Evolutionary conservation across 2,329 filamentous ascomycete species (phyloP).

Genomic region (Pseudogymnoascus sp.): DNA sequence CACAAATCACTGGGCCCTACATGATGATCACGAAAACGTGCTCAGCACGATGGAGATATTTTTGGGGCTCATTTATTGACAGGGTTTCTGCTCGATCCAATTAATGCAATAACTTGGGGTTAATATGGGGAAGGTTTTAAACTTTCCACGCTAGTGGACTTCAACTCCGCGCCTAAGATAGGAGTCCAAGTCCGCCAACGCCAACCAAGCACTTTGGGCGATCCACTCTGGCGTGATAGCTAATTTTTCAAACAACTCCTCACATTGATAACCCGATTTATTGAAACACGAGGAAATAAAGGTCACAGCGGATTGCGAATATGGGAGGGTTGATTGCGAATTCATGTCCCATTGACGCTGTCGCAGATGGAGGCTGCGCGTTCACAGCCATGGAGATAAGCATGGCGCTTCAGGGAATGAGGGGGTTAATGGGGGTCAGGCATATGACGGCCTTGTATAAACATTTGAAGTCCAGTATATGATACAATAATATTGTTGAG

Average conservation of each 20-base stretch:
- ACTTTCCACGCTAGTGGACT: slow-evolving; percentile 3
- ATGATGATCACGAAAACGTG: neutral
- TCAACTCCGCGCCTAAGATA: slow-evolving; percentile 3
- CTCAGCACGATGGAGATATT: neutral
- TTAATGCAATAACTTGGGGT: neutral
- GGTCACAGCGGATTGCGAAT: neutral
- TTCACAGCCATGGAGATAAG: neutral
- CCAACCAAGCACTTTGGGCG: neutral
- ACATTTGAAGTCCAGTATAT: slow-evolving; percentile 1
- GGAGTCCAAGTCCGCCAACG: slow-evolving; percentile 4
- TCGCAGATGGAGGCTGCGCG: neutral
- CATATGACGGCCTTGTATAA: neutral
- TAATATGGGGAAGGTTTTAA: neutral
- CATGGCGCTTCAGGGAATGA: neutral
- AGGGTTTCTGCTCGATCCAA: neutral
- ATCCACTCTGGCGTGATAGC: slow-evolving; percentile 3
- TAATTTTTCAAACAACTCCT: neutral
- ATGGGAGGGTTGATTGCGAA: slow-evolving; percentile 3
- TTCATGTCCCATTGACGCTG: neutral
- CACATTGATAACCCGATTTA: neutral
- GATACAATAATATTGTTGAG: neutral
- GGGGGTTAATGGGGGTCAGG: neutral
- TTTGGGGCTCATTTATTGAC: neutral
- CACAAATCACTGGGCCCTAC: neutral
- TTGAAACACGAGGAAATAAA: neutral